Conservation (phyloP, 805 yeast genomes). For the Lachancea nothofagi region DNA sequence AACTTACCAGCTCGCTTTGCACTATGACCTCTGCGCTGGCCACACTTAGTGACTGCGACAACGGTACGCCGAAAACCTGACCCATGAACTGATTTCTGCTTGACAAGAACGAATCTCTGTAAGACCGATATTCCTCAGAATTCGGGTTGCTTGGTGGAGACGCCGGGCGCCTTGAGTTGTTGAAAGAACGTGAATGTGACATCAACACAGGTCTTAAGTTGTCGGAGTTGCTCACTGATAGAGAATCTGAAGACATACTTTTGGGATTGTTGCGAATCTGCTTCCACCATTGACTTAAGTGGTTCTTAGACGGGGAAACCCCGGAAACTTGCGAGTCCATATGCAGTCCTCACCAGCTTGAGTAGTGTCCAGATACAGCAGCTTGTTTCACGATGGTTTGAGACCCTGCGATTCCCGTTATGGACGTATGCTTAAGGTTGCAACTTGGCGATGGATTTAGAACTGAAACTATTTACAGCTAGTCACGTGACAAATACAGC, state of each 20-base stretch:
- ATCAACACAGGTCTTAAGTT: conserved; percentile 4
- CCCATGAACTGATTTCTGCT: conserved; percentile 36
- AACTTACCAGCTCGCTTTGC: conserved; percentile 60
- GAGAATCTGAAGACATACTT: conserved; percentile 30
- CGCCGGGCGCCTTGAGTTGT: not conserved
- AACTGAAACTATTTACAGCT: too few relatives aligned
- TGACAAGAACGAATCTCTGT: conserved; percentile 36
- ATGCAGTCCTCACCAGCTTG: too few relatives aligned
- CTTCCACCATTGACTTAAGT: conserved; percentile 29
- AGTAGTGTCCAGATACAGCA: too few relatives aligned
- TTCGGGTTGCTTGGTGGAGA: conserved; percentile 5
- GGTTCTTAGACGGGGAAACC: conserved; percentile 19
- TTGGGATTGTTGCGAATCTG: conserved; percentile 30
- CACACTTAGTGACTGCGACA: conserved; percentile 60
- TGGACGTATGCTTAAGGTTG: too few relatives aligned
- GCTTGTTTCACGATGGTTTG: too few relatives aligned
- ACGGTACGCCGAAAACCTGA: conserved; percentile 72
- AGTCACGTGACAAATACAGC: too few relatives aligned
- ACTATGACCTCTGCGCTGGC: conserved; percentile 62
- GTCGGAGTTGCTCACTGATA: conserved; percentile 5
- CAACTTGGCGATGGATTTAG: too few relatives aligned
- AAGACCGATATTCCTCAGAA: conserved; percentile 9
- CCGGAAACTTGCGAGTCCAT: conserved; percentile 8
- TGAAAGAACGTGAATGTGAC: conserved; percentile 8
- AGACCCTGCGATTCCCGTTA: too few relatives aligned